A percentile compares a stretch with the other conserved stretches of the same genome.
These are phyloP conservation scores for Arabis hirsuta DNA, from an alignment of 345 rosid species.

Conservation along the genomic window DNA sequence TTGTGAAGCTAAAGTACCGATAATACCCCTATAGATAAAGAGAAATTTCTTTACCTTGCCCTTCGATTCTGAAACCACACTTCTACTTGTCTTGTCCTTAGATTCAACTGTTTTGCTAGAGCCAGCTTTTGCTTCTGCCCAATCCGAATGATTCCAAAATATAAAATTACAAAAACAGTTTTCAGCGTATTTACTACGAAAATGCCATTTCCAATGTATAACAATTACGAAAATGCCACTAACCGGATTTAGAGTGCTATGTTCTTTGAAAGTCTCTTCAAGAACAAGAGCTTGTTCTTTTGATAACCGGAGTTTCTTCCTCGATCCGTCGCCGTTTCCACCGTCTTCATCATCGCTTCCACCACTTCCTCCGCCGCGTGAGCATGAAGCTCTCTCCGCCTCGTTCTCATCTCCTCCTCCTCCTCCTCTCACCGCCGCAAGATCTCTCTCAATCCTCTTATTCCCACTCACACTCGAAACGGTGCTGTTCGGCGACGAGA, in stretches of 20 bases:
- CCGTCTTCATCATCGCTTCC: conserved; percentile 80
- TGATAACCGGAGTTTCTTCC: conserved; percentile 84
- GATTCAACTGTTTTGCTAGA: conserved; percentile 74
- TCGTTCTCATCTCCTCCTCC: conserved; percentile 55
- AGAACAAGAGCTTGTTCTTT: conserved; percentile 81
- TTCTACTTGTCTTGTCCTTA: conserved; percentile 85
- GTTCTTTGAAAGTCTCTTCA: conserved; percentile 87
- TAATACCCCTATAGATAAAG: conserved; percentile 25
- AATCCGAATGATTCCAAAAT: conserved; percentile 3
- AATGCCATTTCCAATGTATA: conserved; percentile 46
- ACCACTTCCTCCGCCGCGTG: conserved; percentile 54
- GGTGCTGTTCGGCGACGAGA: conserved; percentile 86
- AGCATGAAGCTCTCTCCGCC: conserved; percentile 72
- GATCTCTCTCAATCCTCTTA: conserved; percentile 71
- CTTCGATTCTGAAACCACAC: conserved; percentile 95
- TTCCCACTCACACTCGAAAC: conserved; percentile 79
- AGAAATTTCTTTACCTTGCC: conserved; percentile 65
- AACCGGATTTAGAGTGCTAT: conserved; percentile 81
- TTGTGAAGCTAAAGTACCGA: not conserved
- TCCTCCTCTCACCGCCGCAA: conserved; percentile 35
- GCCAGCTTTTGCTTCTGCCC: conserved; percentile 80
- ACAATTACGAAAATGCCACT: conserved; percentile 26
- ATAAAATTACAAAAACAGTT: conserved; percentile 1
- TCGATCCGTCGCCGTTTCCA: conserved; percentile 62
- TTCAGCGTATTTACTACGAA: not conserved